phyloP scores from a whole-genome alignment of 805 yeast species.

The Lachancea waltii region DNA sequence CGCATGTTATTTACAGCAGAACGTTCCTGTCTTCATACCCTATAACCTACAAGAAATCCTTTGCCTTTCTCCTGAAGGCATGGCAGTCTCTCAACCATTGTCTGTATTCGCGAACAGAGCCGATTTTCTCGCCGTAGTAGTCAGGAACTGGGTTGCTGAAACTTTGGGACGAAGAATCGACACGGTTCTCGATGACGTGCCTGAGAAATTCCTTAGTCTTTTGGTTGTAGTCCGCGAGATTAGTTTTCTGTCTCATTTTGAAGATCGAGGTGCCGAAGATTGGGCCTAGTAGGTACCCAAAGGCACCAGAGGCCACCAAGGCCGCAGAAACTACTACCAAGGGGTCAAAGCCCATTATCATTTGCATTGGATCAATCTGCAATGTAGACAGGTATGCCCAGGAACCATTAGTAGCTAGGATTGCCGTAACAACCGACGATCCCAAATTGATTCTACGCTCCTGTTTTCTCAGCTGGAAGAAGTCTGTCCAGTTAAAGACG shows the following conservation, averaged over 20 bases:
- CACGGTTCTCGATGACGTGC: slow-evolving; percentile 72
- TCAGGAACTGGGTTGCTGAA: slow-evolving; percentile 97
- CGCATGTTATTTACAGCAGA: slow-evolving; percentile 11
- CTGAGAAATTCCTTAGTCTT: slow-evolving; percentile 72
- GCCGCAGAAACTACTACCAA: slow-evolving; percentile 72
- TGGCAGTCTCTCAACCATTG: slow-evolving; percentile 96
- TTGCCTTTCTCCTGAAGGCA: slow-evolving; percentile 77
- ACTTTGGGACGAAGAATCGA: slow-evolving; percentile 86
- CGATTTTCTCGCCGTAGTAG: slow-evolving; percentile 94
- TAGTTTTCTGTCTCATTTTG: slow-evolving; percentile 43
- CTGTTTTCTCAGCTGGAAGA: slow-evolving; percentile 66
- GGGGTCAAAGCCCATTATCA: slow-evolving; percentile 86
- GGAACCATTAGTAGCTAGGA: slow-evolving; percentile 58
- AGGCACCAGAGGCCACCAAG: slow-evolving; percentile 60
- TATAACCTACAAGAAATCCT: slow-evolving; percentile 51
- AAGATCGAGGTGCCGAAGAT: slow-evolving; percentile 66
- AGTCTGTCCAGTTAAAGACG: slow-evolving; percentile 65
- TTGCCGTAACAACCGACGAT: slow-evolving; percentile 62
- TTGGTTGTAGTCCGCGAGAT: slow-evolving; percentile 41
- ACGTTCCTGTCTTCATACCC: slow-evolving; percentile 4
- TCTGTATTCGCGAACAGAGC: slow-evolving; percentile 76
- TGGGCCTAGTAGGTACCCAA: slow-evolving; percentile 84
- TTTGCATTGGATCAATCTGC: slow-evolving; percentile 83
- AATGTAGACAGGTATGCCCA: slow-evolving; percentile 73
- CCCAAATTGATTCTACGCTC: slow-evolving; percentile 64